These are phyloP conservation scores for Laguncularia racemosa DNA, from an alignment of 345 rosid genomes.

Conservation along the genomic window DNA sequence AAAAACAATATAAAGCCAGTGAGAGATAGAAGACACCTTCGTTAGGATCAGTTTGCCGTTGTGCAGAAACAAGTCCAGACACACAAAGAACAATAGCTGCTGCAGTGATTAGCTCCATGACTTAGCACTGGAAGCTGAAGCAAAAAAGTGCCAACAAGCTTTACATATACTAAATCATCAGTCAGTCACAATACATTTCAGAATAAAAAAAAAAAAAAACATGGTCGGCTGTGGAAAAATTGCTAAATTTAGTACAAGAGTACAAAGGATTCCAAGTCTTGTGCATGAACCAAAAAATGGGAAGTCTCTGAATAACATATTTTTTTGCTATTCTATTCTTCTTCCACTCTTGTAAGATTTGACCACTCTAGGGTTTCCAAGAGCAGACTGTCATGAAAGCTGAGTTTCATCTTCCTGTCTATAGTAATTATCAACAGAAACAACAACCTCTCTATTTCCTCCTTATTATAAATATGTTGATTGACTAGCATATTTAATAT, in stretches of 20 bases:
- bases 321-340: background rate
- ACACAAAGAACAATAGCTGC: conserved; percentile 15
- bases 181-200: background rate
- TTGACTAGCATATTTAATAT: too few species aligned
- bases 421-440: conserved; percentile 2
- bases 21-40: conserved; percentile 25
- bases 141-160: background rate
- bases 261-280: conserved; percentile 10
- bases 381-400: background rate
- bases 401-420: background rate
- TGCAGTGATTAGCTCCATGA: conserved; percentile 24
- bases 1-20: background rate
- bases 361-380: conserved; percentile 6
- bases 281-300: conserved; percentile 2
- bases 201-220: background rate
- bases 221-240: background rate
- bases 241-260: background rate
- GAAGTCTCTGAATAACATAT: background rate
- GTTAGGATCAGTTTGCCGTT: conserved; percentile 27
- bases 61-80: conserved; percentile 35
- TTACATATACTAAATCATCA: conserved; percentile 1
- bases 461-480: too few species aligned
- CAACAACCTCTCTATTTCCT: background rate
- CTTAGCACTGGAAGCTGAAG: conserved; percentile 8
- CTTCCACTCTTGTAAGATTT: background rate